Base-by-base conservation (phyloP, 2,329 filamentous ascomycete genomes). In the Monosporascus sp. region DNA sequence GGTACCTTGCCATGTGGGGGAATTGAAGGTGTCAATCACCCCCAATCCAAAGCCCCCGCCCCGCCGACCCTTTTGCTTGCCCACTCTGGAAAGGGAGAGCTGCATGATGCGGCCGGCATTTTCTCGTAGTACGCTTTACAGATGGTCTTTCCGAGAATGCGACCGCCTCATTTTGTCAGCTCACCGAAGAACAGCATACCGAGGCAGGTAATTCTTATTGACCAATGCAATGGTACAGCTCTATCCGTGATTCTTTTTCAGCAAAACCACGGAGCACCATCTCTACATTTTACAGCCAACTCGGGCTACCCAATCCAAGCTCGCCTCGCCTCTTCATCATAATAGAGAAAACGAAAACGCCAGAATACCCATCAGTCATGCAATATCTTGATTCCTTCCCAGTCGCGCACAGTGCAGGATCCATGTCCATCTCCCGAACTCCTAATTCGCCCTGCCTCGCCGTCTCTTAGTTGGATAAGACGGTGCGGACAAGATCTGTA, bases 401-500 rank as follows among this genome's bases (percentile, higher is more conserved):
- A 27, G 38, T 11, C 24, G 42, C 20, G 22, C n/a, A 14, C 39
- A 42, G 31, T 46, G 24, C 42, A 46, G 22, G 51, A 54, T 50
- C 52, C 44, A 15, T n/a, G 34, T 44, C 49, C 49, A 44, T 37
- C 39, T 31, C 57, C 57, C 48, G 47, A 59, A 63, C 64, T 65
- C 64, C 57, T 25, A 55, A 47, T n/a, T 48, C 38, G n/a, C 45
- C 49, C 54, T 57, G 48, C 38, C 37, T 47, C 25, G 27, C 48
- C 47, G 38, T 47, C 22, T 51, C 70, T 71, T 81, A 94, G 76
- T 93, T 93, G 71, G 89, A 88, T 61, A 94, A 85, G 68, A 94
- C 91, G 50, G 89, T 93, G 66, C 89, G 86, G 66, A 94, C 89
- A 55, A 94, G 86, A 57, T 94, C 89, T 90, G 61, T 49, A 45